Percentiles rank a stretch among this genome's conserved stretches.
These are phyloP conservation scores for Ehretia macrophylla DNA, from an alignment of 257 asterid species.

Conservation along the genomic window DNA sequence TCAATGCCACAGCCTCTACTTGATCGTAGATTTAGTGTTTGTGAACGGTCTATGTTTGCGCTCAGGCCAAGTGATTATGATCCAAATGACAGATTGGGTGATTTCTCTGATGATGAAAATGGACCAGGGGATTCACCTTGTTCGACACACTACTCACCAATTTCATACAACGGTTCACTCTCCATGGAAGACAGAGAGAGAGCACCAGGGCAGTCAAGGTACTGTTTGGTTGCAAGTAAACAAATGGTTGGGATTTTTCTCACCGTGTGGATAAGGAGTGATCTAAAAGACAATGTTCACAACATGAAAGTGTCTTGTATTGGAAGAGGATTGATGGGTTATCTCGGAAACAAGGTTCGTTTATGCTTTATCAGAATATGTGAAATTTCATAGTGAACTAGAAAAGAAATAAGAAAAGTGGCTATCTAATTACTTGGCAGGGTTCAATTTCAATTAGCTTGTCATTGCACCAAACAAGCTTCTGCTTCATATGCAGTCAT, in stretches of 20 bases:
- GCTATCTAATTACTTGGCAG: slow-evolving; percentile 33
- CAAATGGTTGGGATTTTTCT: slow-evolving; percentile 97
- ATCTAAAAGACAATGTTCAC: slow-evolving; percentile 56
- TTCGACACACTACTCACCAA: slow-evolving; percentile 41
- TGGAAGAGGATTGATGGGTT: slow-evolving; percentile 98
- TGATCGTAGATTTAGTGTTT: slow-evolving; percentile 77
- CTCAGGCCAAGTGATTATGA: slow-evolving; percentile 52
- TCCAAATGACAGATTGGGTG: slow-evolving; percentile 54
- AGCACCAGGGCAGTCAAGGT: slow-evolving; percentile 46
- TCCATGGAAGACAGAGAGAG: slow-evolving; percentile 56
- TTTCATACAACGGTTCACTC: slow-evolving; percentile 33
- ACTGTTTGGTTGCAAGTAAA: slow-evolving; percentile 87
- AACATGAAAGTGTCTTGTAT: slow-evolving; percentile 92
- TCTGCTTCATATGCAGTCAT: slow-evolving; percentile 96
- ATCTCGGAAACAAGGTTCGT: slow-evolving; percentile 92
- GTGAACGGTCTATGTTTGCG: slow-evolving; percentile 62
- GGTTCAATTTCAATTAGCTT: slow-evolving; percentile 97
- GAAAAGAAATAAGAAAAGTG: background rate
- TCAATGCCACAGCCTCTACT: slow-evolving; percentile 53
- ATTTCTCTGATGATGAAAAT: slow-evolving; percentile 56
- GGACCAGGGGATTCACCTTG: slow-evolving; percentile 51
- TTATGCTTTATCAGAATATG: slow-evolving; percentile 8
- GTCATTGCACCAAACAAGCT: slow-evolving; percentile 98
- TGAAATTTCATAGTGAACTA: slow-evolving; percentile 4
- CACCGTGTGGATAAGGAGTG: slow-evolving; percentile 81